Conservation (phyloP, 2,329 filamentous ascomycete genomes). For the Botrytis paeoniae region DNA sequence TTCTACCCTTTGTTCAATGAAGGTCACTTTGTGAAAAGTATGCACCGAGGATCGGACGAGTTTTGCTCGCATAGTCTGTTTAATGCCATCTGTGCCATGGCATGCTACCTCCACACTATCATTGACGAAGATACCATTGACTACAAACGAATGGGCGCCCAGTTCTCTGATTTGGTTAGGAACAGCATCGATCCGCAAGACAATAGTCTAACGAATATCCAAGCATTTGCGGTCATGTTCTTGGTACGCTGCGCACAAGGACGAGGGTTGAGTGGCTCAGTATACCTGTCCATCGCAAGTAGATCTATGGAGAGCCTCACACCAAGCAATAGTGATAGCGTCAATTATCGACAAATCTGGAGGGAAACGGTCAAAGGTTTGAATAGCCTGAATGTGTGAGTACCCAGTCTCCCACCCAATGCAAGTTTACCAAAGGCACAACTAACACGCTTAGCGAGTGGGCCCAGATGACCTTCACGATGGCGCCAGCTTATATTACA, state of each 20-base stretch:
- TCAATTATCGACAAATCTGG: slow-evolving; percentile 29
- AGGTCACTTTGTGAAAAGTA: slow-evolving; percentile 34
- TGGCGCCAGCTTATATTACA: slow-evolving; percentile 23
- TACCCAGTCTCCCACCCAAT: slow-evolving; percentile 6
- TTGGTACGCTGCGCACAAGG: slow-evolving; percentile 34
- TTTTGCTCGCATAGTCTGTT: slow-evolving; percentile 37
- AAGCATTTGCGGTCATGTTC: slow-evolving; percentile 38
- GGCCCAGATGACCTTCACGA: slow-evolving; percentile 37
- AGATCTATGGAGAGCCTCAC: slow-evolving; percentile 26
- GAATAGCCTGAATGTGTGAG: slow-evolving; percentile 38
- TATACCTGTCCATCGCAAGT: slow-evolving; percentile 35
- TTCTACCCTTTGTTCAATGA: slow-evolving; percentile 39
- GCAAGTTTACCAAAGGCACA: neutral
- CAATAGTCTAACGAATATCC: slow-evolving; percentile 32
- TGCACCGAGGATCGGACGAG: slow-evolving; percentile 23
- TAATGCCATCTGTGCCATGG: slow-evolving; percentile 39
- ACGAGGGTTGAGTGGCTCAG: slow-evolving; percentile 32
- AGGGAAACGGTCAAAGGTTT: slow-evolving; percentile 37
- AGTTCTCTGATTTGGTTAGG: slow-evolving; percentile 34
- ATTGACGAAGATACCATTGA: slow-evolving; percentile 29
- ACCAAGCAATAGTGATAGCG: slow-evolving; percentile 25
- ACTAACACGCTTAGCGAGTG: slow-evolving; percentile 37
- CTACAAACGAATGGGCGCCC: slow-evolving; percentile 30
- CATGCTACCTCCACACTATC: slow-evolving; percentile 34
- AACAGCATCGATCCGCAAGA: slow-evolving; percentile 29